A percentile compares a stretch with the other conserved stretches of the same genome.
phyloP scores from a whole-genome alignment of 139 green algal genomes.

The Mesotaenium endlicherianum region DNA sequence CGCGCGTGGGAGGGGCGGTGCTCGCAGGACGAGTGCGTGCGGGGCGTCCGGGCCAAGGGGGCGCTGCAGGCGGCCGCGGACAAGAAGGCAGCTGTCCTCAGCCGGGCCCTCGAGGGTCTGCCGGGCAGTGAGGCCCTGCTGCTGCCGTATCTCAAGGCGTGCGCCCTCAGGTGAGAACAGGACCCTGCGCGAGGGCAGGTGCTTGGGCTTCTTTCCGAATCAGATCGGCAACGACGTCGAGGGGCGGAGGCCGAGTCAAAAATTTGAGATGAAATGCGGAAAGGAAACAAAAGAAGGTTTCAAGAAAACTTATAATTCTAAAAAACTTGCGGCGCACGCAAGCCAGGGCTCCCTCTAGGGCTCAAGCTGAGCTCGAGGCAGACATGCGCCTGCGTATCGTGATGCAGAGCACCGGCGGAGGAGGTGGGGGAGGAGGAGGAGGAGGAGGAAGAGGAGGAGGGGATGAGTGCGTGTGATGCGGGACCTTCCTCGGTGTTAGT shows the following conservation, averaged over 20 bases:
- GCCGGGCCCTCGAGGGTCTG: conserved; percentile 64
- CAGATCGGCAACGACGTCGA: neutral
- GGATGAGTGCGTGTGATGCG: no score
- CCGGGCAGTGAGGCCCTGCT: conserved; percentile 67
- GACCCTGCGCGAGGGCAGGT: neutral
- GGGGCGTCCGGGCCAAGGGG: neutral
- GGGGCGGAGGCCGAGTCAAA: no score
- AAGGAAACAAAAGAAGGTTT: neutral
- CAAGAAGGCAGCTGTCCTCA: conserved; percentile 76
- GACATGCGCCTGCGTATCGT: no score
- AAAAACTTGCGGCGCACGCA: no score
- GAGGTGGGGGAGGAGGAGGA: no score
- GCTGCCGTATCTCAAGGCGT: conserved; percentile 65
- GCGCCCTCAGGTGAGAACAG: neutral
- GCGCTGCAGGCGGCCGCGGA: conserved; percentile 52
- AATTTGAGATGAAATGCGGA: neutral
- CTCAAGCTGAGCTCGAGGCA: no score
- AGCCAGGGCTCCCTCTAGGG: no score
- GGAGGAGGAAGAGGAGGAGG: no score
- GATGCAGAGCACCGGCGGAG: no score
- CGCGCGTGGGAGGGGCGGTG: neutral
- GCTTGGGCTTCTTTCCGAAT: no score
- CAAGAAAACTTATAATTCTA: no score
- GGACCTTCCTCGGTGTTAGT: no score
- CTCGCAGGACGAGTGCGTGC: neutral